phyloP scores from a whole-genome alignment of 441 rosid genomes.

The Adansonia rubrostipa region DNA sequence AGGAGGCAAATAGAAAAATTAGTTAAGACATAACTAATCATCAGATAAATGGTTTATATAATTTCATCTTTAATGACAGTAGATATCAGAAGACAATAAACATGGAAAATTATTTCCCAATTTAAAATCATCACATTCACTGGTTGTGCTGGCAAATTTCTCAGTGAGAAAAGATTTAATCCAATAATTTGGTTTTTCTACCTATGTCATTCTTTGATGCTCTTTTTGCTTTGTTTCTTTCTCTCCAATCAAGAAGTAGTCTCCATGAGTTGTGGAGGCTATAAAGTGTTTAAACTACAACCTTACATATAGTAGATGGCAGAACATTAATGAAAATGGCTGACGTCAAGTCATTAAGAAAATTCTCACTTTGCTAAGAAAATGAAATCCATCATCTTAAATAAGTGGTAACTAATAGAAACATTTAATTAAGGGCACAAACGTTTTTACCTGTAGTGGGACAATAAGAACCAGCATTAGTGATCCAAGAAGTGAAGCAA shows the following conservation, averaged over 20 bases:
- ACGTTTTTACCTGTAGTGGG: slow-evolving; percentile 65
- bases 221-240: background rate
- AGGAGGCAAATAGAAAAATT: slow-evolving; percentile 17
- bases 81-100: background rate
- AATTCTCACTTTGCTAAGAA: background rate
- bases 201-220: background rate
- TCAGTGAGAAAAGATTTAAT: slow-evolving; percentile 22
- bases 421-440: background rate
- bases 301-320: background rate
- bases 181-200: background rate
- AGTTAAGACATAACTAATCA: slow-evolving; percentile 19
- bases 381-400: background rate
- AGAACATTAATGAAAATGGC: background rate
- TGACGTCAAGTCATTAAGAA: background rate
- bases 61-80: background rate
- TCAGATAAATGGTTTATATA: background rate
- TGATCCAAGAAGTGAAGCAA: slow-evolving; percentile 78
- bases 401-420: background rate
- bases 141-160: background rate
- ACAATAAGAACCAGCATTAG: slow-evolving; percentile 70
- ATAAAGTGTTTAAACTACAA: background rate
- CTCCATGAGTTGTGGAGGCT: background rate
- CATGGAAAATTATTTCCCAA: slow-evolving; percentile 8
- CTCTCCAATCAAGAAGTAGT: background rate
- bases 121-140: slow-evolving; percentile 8